Percentiles rank a stretch among this genome's conserved stretches.
phyloP scores from a whole-genome alignment of 805 yeast genomes.

The Cephaloascus fragrans region DNA sequence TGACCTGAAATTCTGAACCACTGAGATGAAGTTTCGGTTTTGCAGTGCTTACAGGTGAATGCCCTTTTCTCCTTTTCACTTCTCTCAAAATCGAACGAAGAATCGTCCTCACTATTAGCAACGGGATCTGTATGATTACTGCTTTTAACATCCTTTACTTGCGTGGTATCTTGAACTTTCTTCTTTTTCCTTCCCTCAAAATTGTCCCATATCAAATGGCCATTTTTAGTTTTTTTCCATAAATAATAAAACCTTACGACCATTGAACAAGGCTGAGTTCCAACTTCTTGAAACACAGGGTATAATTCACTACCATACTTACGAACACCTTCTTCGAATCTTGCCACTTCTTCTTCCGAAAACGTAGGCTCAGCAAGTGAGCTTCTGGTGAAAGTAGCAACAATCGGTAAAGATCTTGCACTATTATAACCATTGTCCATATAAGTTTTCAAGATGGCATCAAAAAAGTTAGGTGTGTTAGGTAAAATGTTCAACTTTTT shows the following conservation, averaged over 20 bases:
- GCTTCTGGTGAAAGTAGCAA: slow-evolving; percentile 41
- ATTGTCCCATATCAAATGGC: slow-evolving; percentile 75
- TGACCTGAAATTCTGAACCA: slow-evolving; percentile 71
- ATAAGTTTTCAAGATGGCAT: slow-evolving; percentile 52
- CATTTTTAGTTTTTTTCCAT: slow-evolving; percentile 83
- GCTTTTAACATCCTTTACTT: slow-evolving; percentile 6
- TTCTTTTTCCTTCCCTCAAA: slow-evolving; percentile 63
- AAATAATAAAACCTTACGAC: slow-evolving; percentile 80
- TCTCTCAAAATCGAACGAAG: slow-evolving; percentile 53
- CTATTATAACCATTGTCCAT: slow-evolving; percentile 42
- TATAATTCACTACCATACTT: slow-evolving; percentile 71
- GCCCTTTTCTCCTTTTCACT: slow-evolving; percentile 23
- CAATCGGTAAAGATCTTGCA: slow-evolving; percentile 35
- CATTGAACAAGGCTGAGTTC: slow-evolving; percentile 64
- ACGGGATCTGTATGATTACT: slow-evolving; percentile 26
- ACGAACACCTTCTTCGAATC: slow-evolving; percentile 68
- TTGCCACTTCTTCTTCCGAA: slow-evolving; percentile 45
- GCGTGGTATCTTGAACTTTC: slow-evolving; percentile 28
- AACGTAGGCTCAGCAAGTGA: slow-evolving; percentile 72
- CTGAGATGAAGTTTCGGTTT: slow-evolving; percentile 38
- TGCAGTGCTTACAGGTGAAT: slow-evolving; percentile 68
- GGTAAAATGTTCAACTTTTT: slow-evolving; percentile 40
- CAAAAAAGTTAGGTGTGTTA: slow-evolving; percentile 75
- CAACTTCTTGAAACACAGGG: slow-evolving; percentile 64
- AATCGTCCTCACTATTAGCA: slow-evolving; percentile 63